Conservation (phyloP, 169 alveolate species). For the Theileria sp. region DNA sequence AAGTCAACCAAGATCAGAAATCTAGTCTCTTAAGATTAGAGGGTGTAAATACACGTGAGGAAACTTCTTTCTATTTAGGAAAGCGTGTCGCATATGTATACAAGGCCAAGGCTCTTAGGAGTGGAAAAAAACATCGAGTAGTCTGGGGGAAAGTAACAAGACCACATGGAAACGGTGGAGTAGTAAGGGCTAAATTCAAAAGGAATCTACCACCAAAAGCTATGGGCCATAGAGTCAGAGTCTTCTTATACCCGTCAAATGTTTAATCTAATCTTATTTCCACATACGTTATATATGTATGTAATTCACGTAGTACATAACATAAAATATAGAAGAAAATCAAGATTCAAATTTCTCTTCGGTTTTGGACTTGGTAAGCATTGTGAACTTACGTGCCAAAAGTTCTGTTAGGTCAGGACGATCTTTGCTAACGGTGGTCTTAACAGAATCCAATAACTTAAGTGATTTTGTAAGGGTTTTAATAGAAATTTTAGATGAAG, state of each 20-base stretch:
- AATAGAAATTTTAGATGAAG: constrained; percentile 12
- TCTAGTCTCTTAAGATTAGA: constrained; percentile 92
- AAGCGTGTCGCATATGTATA: constrained; percentile 96
- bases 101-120: constrained; percentile 90
- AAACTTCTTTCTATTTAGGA: constrained; percentile 94
- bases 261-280: constrained; percentile 60
- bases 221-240: constrained; percentile 94
- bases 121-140: constrained; percentile 91
- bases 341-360: constrained; percentile 42
- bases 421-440: constrained; percentile 12
- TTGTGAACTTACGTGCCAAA: constrained; percentile 17
- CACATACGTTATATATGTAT: not conserved
- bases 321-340: not conserved
- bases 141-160: constrained; percentile 97
- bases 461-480: constrained; percentile 28
- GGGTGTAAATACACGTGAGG: constrained; percentile 93
- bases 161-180: constrained; percentile 97
- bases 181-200: constrained; percentile 93
- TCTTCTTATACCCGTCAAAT: constrained; percentile 94
- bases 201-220: constrained; percentile 95
- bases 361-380: constrained; percentile 24
- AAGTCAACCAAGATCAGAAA: constrained; percentile 91
- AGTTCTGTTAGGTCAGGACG: constrained; percentile 33
- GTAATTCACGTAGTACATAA: not conserved
- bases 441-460: not conserved